A percentile compares a stretch with the other conserved stretches of the same genome.
phyloP scores from a whole-genome alignment of 208 protist genomes.

The Spongospora subterranea region DNA sequence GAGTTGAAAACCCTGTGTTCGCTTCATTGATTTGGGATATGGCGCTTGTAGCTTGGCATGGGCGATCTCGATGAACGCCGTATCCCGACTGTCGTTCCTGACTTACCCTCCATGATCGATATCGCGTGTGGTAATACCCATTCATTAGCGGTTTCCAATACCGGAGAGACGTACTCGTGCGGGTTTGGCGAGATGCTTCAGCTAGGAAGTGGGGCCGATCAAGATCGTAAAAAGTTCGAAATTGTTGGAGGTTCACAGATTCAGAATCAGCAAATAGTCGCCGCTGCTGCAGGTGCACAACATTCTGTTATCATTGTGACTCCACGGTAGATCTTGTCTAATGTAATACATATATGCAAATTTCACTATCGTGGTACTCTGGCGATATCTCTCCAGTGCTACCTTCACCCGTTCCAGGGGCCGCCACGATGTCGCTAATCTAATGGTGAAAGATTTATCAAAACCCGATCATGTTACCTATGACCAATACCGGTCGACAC shows the following conservation, averaged over 20 bases:
- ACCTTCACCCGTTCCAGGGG: too few relatives aligned
- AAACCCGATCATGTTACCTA: background rate
- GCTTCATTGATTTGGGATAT: background rate
- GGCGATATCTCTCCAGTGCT: too few relatives aligned
- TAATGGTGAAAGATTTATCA: too few relatives aligned
- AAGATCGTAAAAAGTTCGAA: constrained; percentile 24
- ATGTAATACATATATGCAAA: too few relatives aligned
- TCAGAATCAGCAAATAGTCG: background rate
- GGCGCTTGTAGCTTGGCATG: background rate
- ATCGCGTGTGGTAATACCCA: constrained; percentile 61
- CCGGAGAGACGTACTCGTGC: constrained; percentile 53
- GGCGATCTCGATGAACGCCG: constrained; percentile 1
- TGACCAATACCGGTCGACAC: background rate
- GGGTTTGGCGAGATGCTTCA: constrained; percentile 44
- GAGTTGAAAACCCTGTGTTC: background rate
- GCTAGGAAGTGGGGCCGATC: background rate
- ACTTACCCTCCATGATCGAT: background rate
- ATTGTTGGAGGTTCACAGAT: background rate
- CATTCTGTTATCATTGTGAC: background rate
- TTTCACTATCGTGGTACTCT: too few relatives aligned
- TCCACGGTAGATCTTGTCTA: too few relatives aligned
- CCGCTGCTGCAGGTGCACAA: background rate
- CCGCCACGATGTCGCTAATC: too few relatives aligned
- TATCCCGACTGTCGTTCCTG: background rate
- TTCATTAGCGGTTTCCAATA: constrained; percentile 40